phyloP scores from a whole-genome alignment of 2,329 filamentous ascomycete genomes.

The Madurella fahalii region DNA sequence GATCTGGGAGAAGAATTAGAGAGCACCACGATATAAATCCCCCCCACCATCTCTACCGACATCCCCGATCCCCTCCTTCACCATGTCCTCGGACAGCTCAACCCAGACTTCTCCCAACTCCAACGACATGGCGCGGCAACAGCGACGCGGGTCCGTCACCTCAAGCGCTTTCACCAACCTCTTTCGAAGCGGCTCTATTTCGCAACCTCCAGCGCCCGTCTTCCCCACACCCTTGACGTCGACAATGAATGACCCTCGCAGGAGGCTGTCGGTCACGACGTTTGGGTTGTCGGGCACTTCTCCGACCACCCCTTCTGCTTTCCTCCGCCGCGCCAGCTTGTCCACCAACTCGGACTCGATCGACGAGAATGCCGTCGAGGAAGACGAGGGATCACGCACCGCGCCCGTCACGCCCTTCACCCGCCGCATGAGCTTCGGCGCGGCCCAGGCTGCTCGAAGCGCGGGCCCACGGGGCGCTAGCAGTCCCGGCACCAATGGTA shows the following conservation, averaged over 20 bases:
- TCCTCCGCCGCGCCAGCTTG: constrained; percentile 54
- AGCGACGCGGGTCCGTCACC: constrained; percentile 49
- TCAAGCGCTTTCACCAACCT: constrained; percentile 55
- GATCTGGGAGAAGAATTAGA: not conserved
- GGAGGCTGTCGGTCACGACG: constrained; percentile 70
- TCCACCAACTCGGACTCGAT: constrained; percentile 64
- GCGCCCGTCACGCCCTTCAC: constrained; percentile 70
- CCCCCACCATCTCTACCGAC: not conserved
- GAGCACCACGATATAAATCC: constrained; percentile 12
- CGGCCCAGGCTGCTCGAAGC: constrained; percentile 60
- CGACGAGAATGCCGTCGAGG: constrained; percentile 71
- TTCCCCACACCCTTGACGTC: constrained; percentile 43
- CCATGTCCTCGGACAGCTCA: constrained; percentile 31
- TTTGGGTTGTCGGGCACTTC: constrained; percentile 69
- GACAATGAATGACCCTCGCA: constrained; percentile 52
- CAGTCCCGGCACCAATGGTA: constrained; percentile 61
- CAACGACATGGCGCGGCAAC: constrained; percentile 25
- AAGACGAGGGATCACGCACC: constrained; percentile 57
- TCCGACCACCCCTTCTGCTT: constrained; percentile 54
- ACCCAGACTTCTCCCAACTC: constrained; percentile 30
- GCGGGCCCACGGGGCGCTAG: constrained; percentile 57
- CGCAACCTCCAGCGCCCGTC: constrained; percentile 37
- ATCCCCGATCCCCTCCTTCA: constrained; percentile 11
- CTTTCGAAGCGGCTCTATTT: constrained; percentile 54
- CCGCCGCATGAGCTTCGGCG: constrained; percentile 86